Base-by-base conservation (phyloP, 2,329 filamentous ascomycete genomes). In the Microsporum ferrugineum region DNA sequence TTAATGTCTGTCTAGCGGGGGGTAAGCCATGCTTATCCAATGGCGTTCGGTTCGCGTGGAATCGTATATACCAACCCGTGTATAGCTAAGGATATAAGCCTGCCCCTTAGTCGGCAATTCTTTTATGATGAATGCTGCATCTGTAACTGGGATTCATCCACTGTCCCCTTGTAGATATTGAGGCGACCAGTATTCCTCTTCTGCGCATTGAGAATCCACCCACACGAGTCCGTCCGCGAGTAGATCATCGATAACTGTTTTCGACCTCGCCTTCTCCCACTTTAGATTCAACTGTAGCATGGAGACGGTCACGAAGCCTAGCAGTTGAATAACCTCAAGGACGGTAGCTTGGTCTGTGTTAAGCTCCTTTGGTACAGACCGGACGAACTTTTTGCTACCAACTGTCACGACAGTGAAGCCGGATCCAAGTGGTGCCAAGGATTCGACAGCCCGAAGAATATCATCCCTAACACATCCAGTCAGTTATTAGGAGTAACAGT, bases 291-390 rank as follows among this genome's bases (percentile, higher is more conserved):
- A 77, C 75, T 88, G 86, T 60, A 99, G 76, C 88, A 97, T 95
- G 0, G 88, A 88, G 14, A 95, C 84, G 62, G 87, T 95, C 58
- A 97, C 88, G 70, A 90, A 96, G 0, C 94, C 92, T 7, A 96
- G 78, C 7, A 96, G 80, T 73, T 96, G 90, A 5, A 90, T 89
- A 0, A 88, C 91, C 77, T 97, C 94, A 5, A 99, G 82, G 10
- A 96, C 92, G 1, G 87, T 89, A 57, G 88, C 89, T 77, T 99
- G 94, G 72, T 99, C 94, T 12, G 85, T 91, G 72, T 95, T 96
- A 64, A 99, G 81, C 76, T 99, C 94, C 72, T 95, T 94, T 1
- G 94, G 94, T 45, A 99, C 86, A 2, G 90, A 95, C 33, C 94
- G 84, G 60, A 99, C 92, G 75, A 96, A 94, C 64, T 88, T 84